Base-by-base conservation (phyloP, 2,329 filamentous ascomycete species). In the Rhytidhysteron rufulum region DNA sequence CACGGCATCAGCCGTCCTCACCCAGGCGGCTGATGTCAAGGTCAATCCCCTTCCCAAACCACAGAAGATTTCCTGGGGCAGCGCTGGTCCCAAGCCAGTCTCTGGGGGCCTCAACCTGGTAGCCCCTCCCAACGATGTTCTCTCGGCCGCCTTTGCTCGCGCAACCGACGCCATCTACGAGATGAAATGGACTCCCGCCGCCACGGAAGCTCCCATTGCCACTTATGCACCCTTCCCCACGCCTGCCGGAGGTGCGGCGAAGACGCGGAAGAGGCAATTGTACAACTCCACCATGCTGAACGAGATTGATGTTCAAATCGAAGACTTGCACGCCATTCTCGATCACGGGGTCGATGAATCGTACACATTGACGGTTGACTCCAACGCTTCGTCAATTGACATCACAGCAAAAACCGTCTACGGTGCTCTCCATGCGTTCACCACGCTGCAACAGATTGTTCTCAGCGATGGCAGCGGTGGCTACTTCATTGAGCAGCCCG, bases 311-410 rank as follows among this genome's bases (percentile, higher is more conserved):
- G 59, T 80, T 32, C 57, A 69, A 5, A 59, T 80, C 19, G 47
- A 63, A 5, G 62, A 80, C 49, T 54, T 54, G 31, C 46, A 66
- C 10, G 74, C 71, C 4, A 66, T 73, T 42, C 61, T 80, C 21
- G 68, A 78, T 51, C 75, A 79, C 47, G 75, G 73, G 3, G 75
- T 78, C 17, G 73, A 79, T 41, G 75, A 79, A 50, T 77, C 74
- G n/a, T 79, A 79, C 54, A 74, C 68, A 0, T 49, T 79, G 16
- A 61, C 69, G 15, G 66, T 77, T 27, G 47, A 55, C 1, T 47
- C 60, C 5, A 55, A 53, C 16, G 72, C 73, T 3, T 54, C 60
- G 24, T 58, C 57, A 4, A 60, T 79, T 41, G 51, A 67, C 7
- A 70, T 79, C 47, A 67, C 62, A 2, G 69, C 75, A 19, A 58